These are phyloP conservation scores for Castanea crenata DNA, from an alignment of 306 rosid species.

Conservation along the genomic window DNA sequence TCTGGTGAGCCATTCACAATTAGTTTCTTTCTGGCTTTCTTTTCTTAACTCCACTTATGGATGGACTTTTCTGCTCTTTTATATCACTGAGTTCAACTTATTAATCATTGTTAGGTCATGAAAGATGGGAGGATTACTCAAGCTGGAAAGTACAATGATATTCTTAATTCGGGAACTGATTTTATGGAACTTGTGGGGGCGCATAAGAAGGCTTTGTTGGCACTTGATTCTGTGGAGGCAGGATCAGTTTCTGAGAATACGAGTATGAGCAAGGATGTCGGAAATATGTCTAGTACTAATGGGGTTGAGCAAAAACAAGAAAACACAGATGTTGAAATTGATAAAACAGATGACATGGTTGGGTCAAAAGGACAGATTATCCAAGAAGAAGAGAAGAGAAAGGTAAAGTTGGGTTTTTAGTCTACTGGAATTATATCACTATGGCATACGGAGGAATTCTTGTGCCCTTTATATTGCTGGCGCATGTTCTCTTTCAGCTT, in stretches of 20 bases:
- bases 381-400: constrained; percentile 91
- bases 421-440: constrained; percentile 74
- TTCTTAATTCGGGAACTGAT: constrained; percentile 65
- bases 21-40: neutral
- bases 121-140: constrained; percentile 81
- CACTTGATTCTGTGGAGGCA: constrained; percentile 43
- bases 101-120: constrained; percentile 56
- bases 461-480: constrained; percentile 70
- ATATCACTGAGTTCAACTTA: neutral
- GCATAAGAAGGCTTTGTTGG: constrained; percentile 67
- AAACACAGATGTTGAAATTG: constrained; percentile 29
- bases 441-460: constrained; percentile 82
- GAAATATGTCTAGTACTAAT: neutral
- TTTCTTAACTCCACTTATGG: neutral
- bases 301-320: constrained; percentile 31
- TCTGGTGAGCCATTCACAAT: constrained; percentile 50
- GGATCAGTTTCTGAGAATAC: constrained; percentile 27
- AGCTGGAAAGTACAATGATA: constrained; percentile 69
- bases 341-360: constrained; percentile 31
- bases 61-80: neutral
- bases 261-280: constrained; percentile 29
- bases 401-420: constrained; percentile 71
- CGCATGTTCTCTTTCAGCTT: constrained; percentile 60
- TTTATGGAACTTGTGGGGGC: constrained; percentile 89
- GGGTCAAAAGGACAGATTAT: constrained; percentile 59